Evolutionary conservation across 2,329 filamentous ascomycete genomes (phyloP).

Genomic region (Botrytis fragariae): DNA sequence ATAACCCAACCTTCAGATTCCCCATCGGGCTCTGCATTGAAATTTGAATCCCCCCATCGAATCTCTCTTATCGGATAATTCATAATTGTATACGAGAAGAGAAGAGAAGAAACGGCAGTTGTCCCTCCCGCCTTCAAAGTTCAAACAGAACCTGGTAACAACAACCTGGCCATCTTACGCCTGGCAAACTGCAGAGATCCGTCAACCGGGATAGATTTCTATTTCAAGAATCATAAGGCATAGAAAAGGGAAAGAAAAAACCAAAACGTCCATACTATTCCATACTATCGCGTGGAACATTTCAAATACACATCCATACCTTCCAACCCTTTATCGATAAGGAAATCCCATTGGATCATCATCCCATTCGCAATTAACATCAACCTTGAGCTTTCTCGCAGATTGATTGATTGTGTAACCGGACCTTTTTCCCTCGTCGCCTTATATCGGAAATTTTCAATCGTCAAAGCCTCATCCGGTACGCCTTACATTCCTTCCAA

Average conservation of each 20-base stretch:
- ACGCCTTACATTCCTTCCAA: neutral
- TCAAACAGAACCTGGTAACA: neutral
- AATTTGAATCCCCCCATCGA: neutral
- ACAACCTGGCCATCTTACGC: neutral
- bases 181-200: constrained; percentile 2
- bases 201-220: neutral
- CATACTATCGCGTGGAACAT: neutral
- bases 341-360: neutral
- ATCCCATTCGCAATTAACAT: neutral
- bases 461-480: constrained; percentile 14
- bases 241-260: neutral
- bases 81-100: too few relatives aligned
- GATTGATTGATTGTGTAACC: constrained; percentile 9
- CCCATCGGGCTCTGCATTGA: neutral
- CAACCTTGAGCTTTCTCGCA: neutral
- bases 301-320: neutral
- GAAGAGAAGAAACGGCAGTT: neutral
- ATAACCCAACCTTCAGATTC: neutral
- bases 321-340: constrained; percentile 7
- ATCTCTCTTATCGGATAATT: neutral
- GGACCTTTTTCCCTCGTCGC: neutral
- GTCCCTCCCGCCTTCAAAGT: neutral
- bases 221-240: neutral
- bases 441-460: constrained; percentile 14
- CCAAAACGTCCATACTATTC: neutral